phyloP scores from a whole-genome alignment of 257 asterid genomes.

The Phtheirospermum japonicum region DNA sequence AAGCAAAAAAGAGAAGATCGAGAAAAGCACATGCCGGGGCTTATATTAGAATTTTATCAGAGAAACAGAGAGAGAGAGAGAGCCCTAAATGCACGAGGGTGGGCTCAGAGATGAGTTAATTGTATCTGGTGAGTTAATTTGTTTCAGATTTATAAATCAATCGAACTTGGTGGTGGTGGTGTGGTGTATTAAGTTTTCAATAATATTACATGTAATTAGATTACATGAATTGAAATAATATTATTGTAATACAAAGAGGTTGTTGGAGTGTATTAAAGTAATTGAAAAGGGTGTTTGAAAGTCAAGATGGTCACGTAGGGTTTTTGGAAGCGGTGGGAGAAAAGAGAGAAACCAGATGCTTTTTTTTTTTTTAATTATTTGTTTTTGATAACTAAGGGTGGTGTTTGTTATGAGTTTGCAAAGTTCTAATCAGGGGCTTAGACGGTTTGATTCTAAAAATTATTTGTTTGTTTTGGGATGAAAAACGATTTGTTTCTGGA shows the following conservation, averaged over 20 bases:
- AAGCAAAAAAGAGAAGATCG: conserved; percentile 60
- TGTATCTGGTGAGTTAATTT: no score
- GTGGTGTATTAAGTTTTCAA: no score
- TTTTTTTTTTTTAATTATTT: no score
- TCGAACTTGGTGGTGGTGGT: no score
- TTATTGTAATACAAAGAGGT: conserved; percentile 47
- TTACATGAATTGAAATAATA: conserved; percentile 21
- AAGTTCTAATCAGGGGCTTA: no score
- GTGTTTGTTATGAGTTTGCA: no score
- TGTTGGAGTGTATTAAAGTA: conserved; percentile 30
- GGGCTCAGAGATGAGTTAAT: not conserved
- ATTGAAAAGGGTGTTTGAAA: conserved; percentile 34
- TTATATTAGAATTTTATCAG: conserved; percentile 58
- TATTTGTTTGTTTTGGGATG: no score
- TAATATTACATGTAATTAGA: no score
- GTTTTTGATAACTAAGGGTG: no score
- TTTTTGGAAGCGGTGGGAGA: conserved; percentile 44
- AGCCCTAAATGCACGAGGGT: conserved; percentile 53
- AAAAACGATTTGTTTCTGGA: no score
- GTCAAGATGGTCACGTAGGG: conserved; percentile 47
- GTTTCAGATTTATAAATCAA: no score
- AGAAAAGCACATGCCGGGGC: conserved; percentile 56
- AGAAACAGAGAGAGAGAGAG: conserved; percentile 35
- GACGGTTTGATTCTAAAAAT: no score
- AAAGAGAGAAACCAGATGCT: not conserved